Evolutionary conservation across 768 basidiomycete species (phyloP), one percentile per base, ranked within the genome.

Genomic region (Paxillus ammoniavirescens): DNA sequence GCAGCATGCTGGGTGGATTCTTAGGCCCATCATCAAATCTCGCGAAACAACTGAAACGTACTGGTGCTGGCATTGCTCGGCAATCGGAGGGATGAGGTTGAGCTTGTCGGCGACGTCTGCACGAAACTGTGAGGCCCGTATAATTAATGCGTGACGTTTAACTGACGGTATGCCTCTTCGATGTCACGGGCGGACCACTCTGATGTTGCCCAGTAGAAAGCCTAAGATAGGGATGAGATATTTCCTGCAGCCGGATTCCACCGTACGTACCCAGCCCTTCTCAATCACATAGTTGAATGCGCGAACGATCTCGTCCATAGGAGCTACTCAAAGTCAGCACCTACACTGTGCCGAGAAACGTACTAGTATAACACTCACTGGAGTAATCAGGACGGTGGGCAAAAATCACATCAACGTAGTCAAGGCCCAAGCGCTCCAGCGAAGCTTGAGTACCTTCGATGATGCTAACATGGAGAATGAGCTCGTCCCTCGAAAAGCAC

Each of bases 211-310:
- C 78, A 78, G 59, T 75, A 74, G 62, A 73, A 73, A 3, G 73
- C 67, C 71, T 73, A 33, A 21, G 12, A 40, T 12, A 45, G 30
- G 17, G 4, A 23, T 58, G 28, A 51, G 26, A 10, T 15, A 12
- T 18, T 9, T 28, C 38, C 30, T 30, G 4, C 7, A 21, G 7
- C 1, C 12, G 28, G 14, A 23, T 8, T 31, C 5, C 15, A 18
- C 5, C 37, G 33, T 8, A 50, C 70, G 28, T 23, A 66, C 77
- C 75, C 77, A 75, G 55, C 79, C 79, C 40, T 72, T 63, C 47
- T 80, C 75, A 56, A 83, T 79, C 37, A 82, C 65, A 44, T 71
- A 74, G 69, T 79, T 81, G 72, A 85, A 83, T 1, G 80, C 81
- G 28, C 83, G 76, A 51, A 85, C 82, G 42, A 73, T 70, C 65